These are phyloP conservation scores for Trypanosomatidae sp. DNA, from an alignment of 208 protist genomes.

Conservation along the genomic window DNA sequence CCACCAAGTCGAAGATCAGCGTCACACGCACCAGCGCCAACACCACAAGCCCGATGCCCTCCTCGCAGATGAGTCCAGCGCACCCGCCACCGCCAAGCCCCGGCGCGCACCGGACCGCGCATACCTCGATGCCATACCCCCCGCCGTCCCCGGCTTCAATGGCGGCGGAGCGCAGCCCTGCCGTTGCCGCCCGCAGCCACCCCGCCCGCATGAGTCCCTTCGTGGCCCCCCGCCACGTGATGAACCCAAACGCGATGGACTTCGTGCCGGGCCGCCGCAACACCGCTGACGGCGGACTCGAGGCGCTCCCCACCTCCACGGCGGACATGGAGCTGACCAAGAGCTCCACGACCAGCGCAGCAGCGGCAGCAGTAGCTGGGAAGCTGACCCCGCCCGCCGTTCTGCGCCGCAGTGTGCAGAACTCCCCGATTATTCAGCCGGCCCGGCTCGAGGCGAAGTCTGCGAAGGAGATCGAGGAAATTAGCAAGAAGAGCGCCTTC, in stretches of 20 bases:
- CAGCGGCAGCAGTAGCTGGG: slow-evolving; percentile 9
- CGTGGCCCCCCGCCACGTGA: slow-evolving; percentile 34
- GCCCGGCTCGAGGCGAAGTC: slow-evolving; percentile 37
- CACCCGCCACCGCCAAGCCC: too few species aligned
- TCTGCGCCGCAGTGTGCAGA: slow-evolving; percentile 17
- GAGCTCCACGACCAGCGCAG: too few species aligned
- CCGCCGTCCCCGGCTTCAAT: slow-evolving; percentile 17
- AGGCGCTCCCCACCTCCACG: slow-evolving; percentile 67
- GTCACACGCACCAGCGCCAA: slow-evolving; percentile 46
- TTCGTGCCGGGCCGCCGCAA: slow-evolving; percentile 55
- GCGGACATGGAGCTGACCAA: slow-evolving; percentile 50
- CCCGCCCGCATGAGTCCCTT: slow-evolving; percentile 76
- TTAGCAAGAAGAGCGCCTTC: slow-evolving; percentile 57
- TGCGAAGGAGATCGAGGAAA: slow-evolving; percentile 64
- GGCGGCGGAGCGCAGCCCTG: slow-evolving; percentile 26
- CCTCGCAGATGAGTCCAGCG: too few species aligned
- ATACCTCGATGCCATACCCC: too few species aligned
- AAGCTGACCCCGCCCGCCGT: neutral
- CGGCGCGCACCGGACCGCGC: too few species aligned
- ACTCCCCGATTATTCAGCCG: slow-evolving; percentile 26
- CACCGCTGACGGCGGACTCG: slow-evolving; percentile 29
- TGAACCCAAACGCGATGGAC: slow-evolving; percentile 78
- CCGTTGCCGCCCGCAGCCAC: slow-evolving; percentile 35
- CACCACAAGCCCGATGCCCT: slow-evolving; percentile 28
- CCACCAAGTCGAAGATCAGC: too few species aligned